These are phyloP conservation scores for Annulohypoxylon maeteangense DNA, from an alignment of 495 filamentous ascomycete genomes.

Conservation along the genomic window DNA sequence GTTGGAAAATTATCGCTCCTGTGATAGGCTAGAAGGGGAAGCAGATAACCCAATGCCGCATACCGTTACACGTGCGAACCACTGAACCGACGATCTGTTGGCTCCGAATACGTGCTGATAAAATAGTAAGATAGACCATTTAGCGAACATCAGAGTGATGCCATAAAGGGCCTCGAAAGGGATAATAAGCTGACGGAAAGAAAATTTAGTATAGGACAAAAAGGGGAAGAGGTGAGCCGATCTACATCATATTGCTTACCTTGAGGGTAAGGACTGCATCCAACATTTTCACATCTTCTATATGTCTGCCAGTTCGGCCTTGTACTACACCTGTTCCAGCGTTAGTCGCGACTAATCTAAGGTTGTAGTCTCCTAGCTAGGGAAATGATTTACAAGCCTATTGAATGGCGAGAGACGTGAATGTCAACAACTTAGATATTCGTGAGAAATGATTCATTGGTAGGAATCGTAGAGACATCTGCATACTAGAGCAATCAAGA, in stretches of 20 bases:
- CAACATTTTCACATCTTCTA: background rate
- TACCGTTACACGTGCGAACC: background rate
- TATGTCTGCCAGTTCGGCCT: conserved; percentile 1
- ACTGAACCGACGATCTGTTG: background rate
- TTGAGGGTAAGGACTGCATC: conserved; percentile 6
- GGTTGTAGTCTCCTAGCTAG: background rate
- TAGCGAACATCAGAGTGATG: background rate
- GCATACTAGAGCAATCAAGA: background rate
- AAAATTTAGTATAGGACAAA: background rate
- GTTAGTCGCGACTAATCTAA: background rate
- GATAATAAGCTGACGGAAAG: background rate
- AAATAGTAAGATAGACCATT: conserved; percentile 1
- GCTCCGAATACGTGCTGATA: background rate
- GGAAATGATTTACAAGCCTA: background rate
- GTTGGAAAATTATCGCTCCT: background rate
- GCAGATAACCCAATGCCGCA: no score
- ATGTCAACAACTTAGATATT: background rate
- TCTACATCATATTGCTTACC: background rate
- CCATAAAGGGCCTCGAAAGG: conserved; percentile 1
- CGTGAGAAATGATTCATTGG: background rate
- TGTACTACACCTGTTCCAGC: background rate
- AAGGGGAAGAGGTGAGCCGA: background rate
- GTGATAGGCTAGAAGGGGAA: no score
- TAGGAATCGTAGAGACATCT: no score
- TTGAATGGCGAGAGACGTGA: conserved; percentile 1